Evolutionary conservation across 179 eudicot genomes (phyloP), one percentile per base, ranked within the genome.

Genomic region (Spinacia oleracea): DNA sequence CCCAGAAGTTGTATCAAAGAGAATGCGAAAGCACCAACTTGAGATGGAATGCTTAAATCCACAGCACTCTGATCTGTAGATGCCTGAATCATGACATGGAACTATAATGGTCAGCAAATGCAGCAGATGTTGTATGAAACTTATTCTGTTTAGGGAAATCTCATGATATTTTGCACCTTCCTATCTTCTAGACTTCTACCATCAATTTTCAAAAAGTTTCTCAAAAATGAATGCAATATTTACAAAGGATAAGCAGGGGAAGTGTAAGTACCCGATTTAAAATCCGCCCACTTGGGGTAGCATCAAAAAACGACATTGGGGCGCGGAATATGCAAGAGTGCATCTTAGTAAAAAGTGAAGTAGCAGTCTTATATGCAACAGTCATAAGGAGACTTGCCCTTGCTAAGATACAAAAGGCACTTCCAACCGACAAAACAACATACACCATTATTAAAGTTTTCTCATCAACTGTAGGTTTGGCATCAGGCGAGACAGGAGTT

Each of bases 281-380:
- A 79, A 89, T 89, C 35, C 94, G 85, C 1, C 90, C 92, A 73
- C 92, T 91, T 40, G 94, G 94, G 4, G 90, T 91, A 69, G 94
- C 75, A 80, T 91, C 92, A 79, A 89, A 91, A 83, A 91, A 91
- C n/a, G 91, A 88, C 91, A 91, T 89, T 23, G 92, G 92, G 66
- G 92, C 91, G 15, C 92, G 88, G 72, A 91, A 91, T 12, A 91
- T 81, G 80, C 87, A 79, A 4, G 46, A 50, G 81, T 89, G 92
- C 92, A 91, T 91, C 82, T 85, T 88, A 72, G 76, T 80, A 48
- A 91, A 91, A 29, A 91, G 92, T 45, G 77, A 65, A 25, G 83
- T 81, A 29, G 95, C 90, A 0, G 95, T 89, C 87, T 85, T 86
- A 77, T 84, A 89, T 12, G 86, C 88, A 40, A 83, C 85, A 1